Percentiles rank a stretch among this genome's conserved stretches.
Conservation (phyloP, 768 basidiomycete genomes). For the Auricularia auricula-judae region DNA sequence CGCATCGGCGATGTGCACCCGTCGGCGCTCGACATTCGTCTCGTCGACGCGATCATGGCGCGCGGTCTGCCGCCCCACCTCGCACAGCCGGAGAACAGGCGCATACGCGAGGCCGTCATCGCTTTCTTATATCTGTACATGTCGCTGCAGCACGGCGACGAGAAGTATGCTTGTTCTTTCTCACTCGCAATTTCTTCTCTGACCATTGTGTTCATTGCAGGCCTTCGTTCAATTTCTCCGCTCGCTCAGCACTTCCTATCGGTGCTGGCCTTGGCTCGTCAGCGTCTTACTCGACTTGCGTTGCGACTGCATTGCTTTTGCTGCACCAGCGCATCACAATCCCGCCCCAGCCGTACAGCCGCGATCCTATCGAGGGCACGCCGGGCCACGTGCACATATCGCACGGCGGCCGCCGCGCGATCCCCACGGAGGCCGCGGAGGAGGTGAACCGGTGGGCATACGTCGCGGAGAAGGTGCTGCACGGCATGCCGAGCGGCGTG, state of each 20-base stretch:
- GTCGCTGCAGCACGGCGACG: conserved; percentile 45
- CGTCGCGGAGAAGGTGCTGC: conserved; percentile 87
- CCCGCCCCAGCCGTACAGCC: conserved; percentile 24
- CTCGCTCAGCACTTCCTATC: conserved; percentile 84
- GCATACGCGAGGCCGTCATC: conserved; percentile 39
- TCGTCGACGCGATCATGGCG: conserved; percentile 60
- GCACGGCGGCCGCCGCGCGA: conserved; percentile 53
- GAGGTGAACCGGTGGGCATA: conserved; percentile 90
- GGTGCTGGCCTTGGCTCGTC: conserved; percentile 96
- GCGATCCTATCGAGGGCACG: conserved; percentile 21
- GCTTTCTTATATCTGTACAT: conserved; percentile 94
- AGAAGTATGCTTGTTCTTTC: conserved; percentile 35
- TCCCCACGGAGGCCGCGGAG: conserved; percentile 55
- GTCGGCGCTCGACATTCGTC: conserved; percentile 57
- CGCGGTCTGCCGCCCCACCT: conserved; percentile 25
- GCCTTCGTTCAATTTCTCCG: conserved; percentile 66
- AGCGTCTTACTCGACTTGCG: conserved; percentile 86
- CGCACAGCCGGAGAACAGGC: conserved; percentile 17
- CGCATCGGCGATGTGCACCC: conserved; percentile 42
- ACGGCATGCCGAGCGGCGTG: conserved; percentile 95
- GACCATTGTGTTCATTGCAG: conserved; percentile 26
- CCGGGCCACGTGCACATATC: conserved; percentile 49
- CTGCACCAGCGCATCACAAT: conserved; percentile 56
- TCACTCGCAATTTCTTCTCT: conserved; percentile 5
- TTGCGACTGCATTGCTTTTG: conserved; percentile 70